phyloP scores from a whole-genome alignment of 352 stramenopile genomes.

The Globisporangium rhizosaccharum region DNA sequence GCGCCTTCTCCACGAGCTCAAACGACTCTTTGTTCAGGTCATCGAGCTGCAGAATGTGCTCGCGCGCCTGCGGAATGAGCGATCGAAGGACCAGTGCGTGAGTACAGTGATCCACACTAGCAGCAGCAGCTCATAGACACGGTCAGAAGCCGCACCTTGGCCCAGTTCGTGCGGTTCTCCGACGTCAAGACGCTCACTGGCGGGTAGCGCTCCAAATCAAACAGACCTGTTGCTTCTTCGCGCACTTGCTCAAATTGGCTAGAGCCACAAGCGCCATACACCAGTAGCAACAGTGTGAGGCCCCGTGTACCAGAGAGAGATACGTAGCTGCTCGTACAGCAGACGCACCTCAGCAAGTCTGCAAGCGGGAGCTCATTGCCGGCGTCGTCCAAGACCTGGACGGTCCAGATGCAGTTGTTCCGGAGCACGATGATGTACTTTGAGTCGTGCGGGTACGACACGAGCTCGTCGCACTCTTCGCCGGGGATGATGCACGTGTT shows the following conservation, averaged over 20 bases:
- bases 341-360: slow-evolving; percentile 57
- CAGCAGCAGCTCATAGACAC: not conserved
- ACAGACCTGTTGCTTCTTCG: slow-evolving; percentile 80
- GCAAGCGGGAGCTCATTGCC: slow-evolving; percentile 65
- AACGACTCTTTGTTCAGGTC: slow-evolving; percentile 88
- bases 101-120: not conserved
- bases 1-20: slow-evolving; percentile 89
- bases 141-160: slow-evolving; percentile 57
- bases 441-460: slow-evolving; percentile 85
- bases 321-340: too few relatives aligned
- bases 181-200: slow-evolving; percentile 93
- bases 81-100: not conserved
- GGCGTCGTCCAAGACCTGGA: slow-evolving; percentile 75
- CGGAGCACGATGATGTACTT: slow-evolving; percentile 92
- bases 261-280: not conserved
- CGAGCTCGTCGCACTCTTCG: slow-evolving; percentile 82
- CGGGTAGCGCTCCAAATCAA: slow-evolving; percentile 81
- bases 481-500: slow-evolving; percentile 95
- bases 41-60: slow-evolving; percentile 83
- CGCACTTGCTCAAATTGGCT: slow-evolving; percentile 83
- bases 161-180: slow-evolving; percentile 94
- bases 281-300: not conserved
- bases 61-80: slow-evolving; percentile 32
- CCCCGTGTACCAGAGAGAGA: not conserved
- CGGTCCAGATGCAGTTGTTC: slow-evolving; percentile 87